A percentile compares a stretch with the other conserved stretches of the same genome.
phyloP scores from a whole-genome alignment of 176 grass and related monocot species.

The Echinochloa phyllopogon region DNA sequence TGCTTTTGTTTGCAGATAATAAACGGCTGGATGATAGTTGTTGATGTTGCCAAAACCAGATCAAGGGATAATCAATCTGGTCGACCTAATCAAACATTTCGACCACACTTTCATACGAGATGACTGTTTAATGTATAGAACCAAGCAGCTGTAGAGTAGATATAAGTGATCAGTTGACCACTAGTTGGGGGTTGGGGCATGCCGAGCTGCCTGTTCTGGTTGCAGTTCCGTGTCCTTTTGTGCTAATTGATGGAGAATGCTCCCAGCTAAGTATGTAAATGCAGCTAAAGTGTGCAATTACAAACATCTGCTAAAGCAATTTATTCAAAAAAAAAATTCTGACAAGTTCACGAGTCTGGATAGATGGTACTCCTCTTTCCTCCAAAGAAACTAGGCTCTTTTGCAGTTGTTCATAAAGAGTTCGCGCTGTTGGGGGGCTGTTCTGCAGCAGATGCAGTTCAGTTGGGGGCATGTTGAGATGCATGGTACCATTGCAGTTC shows the following conservation, averaged over 20 bases:
- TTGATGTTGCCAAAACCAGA: constrained; percentile 80
- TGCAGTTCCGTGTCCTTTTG: constrained; percentile 37
- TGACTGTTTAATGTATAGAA: constrained; percentile 33
- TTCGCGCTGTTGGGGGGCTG: no score
- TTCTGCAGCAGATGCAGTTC: no score
- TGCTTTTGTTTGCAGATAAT: constrained; percentile 69
- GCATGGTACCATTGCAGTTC: not conserved
- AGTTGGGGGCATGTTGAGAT: no score
- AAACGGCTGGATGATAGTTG: constrained; percentile 97
- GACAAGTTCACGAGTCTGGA: not conserved
- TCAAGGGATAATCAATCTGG: constrained; percentile 38
- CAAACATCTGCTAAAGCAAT: constrained; percentile 2
- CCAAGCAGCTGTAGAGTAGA: constrained; percentile 31
- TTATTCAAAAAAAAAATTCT: not conserved
- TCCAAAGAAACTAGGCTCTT: no score
- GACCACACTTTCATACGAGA: constrained; percentile 30
- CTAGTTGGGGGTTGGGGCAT: constrained; percentile 42
- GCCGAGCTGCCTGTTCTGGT: constrained; percentile 44
- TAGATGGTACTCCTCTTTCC: no score
- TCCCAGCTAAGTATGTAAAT: constrained; percentile 30
- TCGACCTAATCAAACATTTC: constrained; percentile 37
- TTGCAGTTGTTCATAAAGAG: no score
- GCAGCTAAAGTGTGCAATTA: constrained; percentile 30
- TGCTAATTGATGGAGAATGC: constrained; percentile 2
- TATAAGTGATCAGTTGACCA: constrained; percentile 27